phyloP scores from a whole-genome alignment of 2,329 filamentous ascomycete species.

The Monilinia laxa region DNA sequence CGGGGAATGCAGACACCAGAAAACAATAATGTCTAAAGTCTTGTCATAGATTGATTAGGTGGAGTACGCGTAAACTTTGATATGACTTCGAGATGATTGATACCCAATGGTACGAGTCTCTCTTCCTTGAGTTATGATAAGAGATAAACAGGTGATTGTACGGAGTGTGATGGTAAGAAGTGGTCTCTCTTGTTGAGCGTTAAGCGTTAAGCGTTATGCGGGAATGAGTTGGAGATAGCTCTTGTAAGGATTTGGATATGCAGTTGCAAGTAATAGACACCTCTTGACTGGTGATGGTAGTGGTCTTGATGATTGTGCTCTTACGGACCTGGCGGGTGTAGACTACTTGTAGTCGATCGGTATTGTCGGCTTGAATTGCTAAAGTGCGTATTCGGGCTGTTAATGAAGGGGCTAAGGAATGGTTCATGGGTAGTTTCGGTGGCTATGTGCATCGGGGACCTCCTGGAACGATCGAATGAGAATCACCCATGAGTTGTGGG shows the following conservation, averaged over 20 bases:
- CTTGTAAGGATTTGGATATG: background rate
- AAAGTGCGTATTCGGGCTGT: constrained; percentile 2
- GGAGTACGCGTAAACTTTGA: constrained; percentile 3
- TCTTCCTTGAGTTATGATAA: background rate
- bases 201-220: background rate
- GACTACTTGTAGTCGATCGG: background rate
- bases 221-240: background rate
- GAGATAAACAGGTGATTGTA: background rate
- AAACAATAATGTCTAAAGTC: background rate
- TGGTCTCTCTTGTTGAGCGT: background rate
- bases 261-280: background rate
- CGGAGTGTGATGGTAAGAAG: background rate
- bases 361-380: background rate
- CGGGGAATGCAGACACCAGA: background rate
- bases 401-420: background rate
- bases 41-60: background rate
- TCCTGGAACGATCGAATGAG: constrained; percentile 4
- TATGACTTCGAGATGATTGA: constrained; percentile 7
- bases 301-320: background rate
- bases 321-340: background rate
- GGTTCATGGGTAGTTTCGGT: background rate
- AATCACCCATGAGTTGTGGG: constrained; percentile 7
- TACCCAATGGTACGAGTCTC: constrained; percentile 6
- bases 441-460: background rate
- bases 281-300: background rate